Base-by-base conservation (phyloP, 2,329 filamentous ascomycete genomes). In the Metarhizium humberi region DNA sequence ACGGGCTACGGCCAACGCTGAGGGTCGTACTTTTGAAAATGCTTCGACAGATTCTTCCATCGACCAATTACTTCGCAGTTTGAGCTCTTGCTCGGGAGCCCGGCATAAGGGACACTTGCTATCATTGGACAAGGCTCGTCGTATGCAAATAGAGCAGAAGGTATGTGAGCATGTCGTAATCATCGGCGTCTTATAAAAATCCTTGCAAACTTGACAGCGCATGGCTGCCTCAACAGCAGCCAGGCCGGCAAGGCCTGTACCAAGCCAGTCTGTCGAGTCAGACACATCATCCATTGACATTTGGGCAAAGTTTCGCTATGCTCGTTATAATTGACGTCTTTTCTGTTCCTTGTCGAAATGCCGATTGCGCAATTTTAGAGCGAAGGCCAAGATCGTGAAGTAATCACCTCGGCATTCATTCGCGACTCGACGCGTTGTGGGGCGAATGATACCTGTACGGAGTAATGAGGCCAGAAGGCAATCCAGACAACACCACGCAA, bases 171-270 rank as follows among this genome's bases (percentile, higher is more conserved):
- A 99, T 1, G 89, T 88, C 1, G 94, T 99, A 59, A 96, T 86
- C 82, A 99, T 94, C 0, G 94, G 94, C 52, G 91, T 95, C 58
- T 84, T 84, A 75, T 89, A 97, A 72, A 97, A 95, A 70, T 99
- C 95, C 69, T 97, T 97, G 81, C 94, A 99, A 57, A 99, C 88
- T 71, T 97, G 90, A 72, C 94, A 99, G 63, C 94, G 89, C 20
- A 99, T 78, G 3, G 91, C 85, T 57, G 87, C 85, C 66, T 99
- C 94, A 59, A 99, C 82, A 14, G 81, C 75, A 50, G 84, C 77
- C 54, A 95, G 80, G 14, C 75, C 75, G 16, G 82, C 73, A 1
- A 95, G 75, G 2, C 84, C 79, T 13, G 90, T 95, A 11, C 75
- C 65, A 6, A 91, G 77, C 90, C 90, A 95, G 74, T 95, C 90